Base-by-base conservation (phyloP, 1,139 yeast genomes). In the Debaryomyces psychrophilus region DNA sequence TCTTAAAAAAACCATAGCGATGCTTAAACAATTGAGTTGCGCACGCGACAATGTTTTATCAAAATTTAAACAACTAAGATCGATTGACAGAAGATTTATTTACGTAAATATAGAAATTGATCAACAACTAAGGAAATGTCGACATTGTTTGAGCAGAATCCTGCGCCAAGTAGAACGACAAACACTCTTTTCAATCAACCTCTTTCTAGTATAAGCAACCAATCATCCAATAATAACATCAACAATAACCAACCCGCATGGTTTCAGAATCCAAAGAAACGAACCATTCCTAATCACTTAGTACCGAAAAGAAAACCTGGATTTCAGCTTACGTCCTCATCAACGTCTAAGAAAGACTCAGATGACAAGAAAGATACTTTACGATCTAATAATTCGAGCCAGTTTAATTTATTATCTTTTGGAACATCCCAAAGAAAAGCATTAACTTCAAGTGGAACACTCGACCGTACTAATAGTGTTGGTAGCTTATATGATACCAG, bases 231-330 rank as follows among this genome's bases (percentile, higher is more conserved):
- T 20, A 35, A 22, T 17, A 36, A 37, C 15, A 37, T 22, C 26
- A 37, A 26, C 35, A 40, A 28, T 44, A 49, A 44, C 7, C 61
- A 62, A 42, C 82, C 83, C 1, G 57, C 66, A 26, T 82, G 87
- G 87, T 73, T 76, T 52, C 78, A 76, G 44, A 77, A 78, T 50
- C 76, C 81, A 15, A 78, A 77, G 50, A 80, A 78, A 52, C 70
- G 89, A 52, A 72, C 79, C 1, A 79, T 83, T 39, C 89, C 90
- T 15, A 83, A 74, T 49, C 81, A 76, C 51, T 64, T 76, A 44
- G 74, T 71, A 5, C 75, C 79, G 8, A 72, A 70, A 52, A 66
- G 71, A 52, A 73, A 73, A 47, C 64, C 75, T 3, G 76, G 75
- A 5, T 74, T 75, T 56, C 79, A 71, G 45, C 59, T 73, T 22